Conservation (phyloP, 768 basidiomycete genomes). For the Tricholoma matsutake region DNA sequence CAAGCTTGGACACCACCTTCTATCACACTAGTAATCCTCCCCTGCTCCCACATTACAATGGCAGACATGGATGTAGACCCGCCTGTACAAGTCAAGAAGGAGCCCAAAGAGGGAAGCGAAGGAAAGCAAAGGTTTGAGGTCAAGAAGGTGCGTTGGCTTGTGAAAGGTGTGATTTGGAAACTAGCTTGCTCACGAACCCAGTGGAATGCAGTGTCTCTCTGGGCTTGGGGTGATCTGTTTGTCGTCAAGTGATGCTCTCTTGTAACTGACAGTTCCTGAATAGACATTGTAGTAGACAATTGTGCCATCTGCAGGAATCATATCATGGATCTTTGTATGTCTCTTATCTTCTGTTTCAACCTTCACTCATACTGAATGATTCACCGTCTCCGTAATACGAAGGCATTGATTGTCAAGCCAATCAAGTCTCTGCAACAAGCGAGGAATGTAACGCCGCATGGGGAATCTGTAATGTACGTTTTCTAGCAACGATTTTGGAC, state of each 20-base stretch:
- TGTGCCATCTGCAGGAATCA: conserved; percentile 99
- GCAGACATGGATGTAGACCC: conserved; percentile 68
- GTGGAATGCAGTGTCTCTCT: conserved; percentile 99
- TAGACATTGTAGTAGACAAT: conserved; percentile 98
- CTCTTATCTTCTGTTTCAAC: neutral
- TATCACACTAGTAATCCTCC: neutral
- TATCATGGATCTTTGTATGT: conserved; percentile 99
- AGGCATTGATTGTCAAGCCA: conserved; percentile 99
- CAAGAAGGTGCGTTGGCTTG: conserved; percentile 73
- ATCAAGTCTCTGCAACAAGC: conserved; percentile 94
- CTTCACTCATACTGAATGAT: neutral
- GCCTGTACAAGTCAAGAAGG: conserved; percentile 39
- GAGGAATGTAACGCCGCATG: conserved; percentile 98
- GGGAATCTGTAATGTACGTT: conserved; percentile 94
- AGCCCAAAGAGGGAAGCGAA: conserved; percentile 55
- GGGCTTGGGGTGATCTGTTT: conserved; percentile 87
- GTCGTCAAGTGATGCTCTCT: neutral
- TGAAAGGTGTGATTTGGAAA: neutral
- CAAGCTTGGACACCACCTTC: neutral
- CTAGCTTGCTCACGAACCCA: conserved; percentile 29
- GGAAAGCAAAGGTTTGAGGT: conserved; percentile 92
- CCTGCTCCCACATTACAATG: conserved; percentile 27
- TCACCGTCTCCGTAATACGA: conserved; percentile 5
- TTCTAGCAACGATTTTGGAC: neutral
- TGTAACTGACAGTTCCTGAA: neutral